These are phyloP conservation scores for Pelargonium citronellum DNA, from an alignment of 441 rosid genomes.

Conservation along the genomic window DNA sequence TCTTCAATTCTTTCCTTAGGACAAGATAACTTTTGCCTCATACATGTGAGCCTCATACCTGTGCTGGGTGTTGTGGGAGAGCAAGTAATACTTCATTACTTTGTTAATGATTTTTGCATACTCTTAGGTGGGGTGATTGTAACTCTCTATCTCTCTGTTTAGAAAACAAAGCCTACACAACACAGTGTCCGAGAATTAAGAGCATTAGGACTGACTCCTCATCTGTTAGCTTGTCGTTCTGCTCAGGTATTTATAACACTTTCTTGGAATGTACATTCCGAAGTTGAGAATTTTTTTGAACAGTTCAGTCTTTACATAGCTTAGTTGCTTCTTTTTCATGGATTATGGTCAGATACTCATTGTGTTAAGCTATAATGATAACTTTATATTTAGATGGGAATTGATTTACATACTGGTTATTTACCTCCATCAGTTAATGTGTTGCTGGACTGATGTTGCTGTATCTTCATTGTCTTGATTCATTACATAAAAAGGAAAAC, in stretches of 20 bases:
- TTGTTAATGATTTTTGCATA: background rate
- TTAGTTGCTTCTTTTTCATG: background rate
- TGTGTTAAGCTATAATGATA: background rate
- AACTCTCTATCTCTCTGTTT: constrained; percentile 14
- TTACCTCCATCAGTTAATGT: no score
- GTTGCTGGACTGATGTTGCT: no score
- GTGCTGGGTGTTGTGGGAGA: constrained; percentile 74
- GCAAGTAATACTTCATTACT: constrained; percentile 39
- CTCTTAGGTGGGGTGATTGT: background rate
- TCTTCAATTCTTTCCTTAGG: constrained; percentile 38
- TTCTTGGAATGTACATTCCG: constrained; percentile 8
- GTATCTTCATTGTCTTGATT: no score
- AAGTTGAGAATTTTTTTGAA: background rate
- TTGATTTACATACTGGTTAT: no score
- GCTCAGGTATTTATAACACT: constrained; percentile 35
- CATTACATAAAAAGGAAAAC: no score
- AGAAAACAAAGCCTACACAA: constrained; percentile 81
- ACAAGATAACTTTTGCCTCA: constrained; percentile 61
- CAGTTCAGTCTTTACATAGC: background rate
- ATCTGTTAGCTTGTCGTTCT: constrained; percentile 71
- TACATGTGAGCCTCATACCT: constrained; percentile 75
- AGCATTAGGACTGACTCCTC: constrained; percentile 78
- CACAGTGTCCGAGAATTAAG: constrained; percentile 73
- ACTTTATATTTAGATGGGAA: no score
- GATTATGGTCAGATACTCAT: background rate